phyloP scores from a whole-genome alignment of 345 rosid species.

The Turritis glabra region DNA sequence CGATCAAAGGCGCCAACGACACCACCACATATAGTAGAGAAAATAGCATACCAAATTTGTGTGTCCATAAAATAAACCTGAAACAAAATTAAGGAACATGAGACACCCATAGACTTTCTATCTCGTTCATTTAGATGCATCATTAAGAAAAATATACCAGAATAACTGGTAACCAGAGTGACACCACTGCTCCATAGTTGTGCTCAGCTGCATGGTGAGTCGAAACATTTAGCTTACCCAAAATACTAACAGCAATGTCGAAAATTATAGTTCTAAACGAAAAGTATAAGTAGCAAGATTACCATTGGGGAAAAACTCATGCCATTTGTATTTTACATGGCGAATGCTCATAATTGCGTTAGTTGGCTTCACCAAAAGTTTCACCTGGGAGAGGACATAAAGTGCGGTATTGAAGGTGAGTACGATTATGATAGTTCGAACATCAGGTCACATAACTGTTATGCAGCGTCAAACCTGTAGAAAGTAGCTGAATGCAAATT shows the following conservation, averaged over 20 bases:
- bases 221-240: conserved; percentile 12
- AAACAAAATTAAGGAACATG: conserved; percentile 33
- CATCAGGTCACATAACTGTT: conserved; percentile 1
- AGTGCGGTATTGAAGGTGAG: conserved; percentile 13
- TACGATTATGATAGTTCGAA: conserved; percentile 21
- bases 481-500: conserved; percentile 74
- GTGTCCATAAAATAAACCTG: conserved; percentile 96
- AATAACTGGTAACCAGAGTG: conserved; percentile 85
- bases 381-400: conserved; percentile 51
- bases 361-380: conserved; percentile 88
- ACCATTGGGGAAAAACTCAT: conserved; percentile 90
- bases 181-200: conserved; percentile 72
- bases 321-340: conserved; percentile 75
- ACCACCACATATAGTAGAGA: conserved; percentile 92
- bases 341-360: conserved; percentile 74
- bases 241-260: conserved; percentile 2
- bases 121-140: conserved; percentile 4
- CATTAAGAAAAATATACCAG: conserved; percentile 47
- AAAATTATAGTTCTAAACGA: neutral
- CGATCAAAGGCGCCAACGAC: conserved; percentile 92
- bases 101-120: conserved; percentile 15
- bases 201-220: conserved; percentile 53
- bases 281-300: conserved; percentile 12
- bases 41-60: conserved; percentile 93
- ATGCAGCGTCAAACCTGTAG: conserved; percentile 59